phyloP scores from a whole-genome alignment of 768 basidiomycete genomes.

The Xerocomellus intermedius region DNA sequence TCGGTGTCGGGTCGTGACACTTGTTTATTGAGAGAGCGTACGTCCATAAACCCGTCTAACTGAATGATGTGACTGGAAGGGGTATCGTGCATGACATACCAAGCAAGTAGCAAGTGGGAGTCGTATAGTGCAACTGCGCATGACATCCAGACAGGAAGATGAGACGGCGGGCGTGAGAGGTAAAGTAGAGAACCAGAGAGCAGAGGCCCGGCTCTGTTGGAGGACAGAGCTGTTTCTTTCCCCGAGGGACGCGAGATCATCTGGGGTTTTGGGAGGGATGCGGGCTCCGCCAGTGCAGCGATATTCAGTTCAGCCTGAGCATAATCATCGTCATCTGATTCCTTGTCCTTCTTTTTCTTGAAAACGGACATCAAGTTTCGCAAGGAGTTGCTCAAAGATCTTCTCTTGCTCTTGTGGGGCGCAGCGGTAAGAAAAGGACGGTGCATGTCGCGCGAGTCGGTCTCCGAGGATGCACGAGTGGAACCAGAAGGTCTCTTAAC shows the following conservation, averaged over 20 bases:
- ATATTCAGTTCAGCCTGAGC: constrained; percentile 6
- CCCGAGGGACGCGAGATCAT: background rate
- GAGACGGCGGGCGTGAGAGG: constrained; percentile 37
- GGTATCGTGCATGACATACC: constrained; percentile 41
- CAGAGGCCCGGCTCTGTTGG: background rate
- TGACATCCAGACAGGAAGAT: constrained; percentile 48
- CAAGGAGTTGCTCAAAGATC: constrained; percentile 61
- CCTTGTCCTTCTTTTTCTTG: constrained; percentile 44
- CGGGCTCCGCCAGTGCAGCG: background rate
- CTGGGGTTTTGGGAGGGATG: background rate
- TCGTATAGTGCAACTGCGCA: constrained; percentile 41
- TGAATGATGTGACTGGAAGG: constrained; percentile 46
- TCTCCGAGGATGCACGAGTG: constrained; percentile 15
- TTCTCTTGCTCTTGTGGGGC: constrained; percentile 41
- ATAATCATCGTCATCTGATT: constrained; percentile 27
- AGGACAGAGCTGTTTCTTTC: background rate
- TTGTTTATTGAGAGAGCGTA: constrained; percentile 59
- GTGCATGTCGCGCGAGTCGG: constrained; percentile 9
- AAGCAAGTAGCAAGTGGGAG: constrained; percentile 48
- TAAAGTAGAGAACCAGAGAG: constrained; percentile 42
- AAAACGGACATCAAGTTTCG: constrained; percentile 62
- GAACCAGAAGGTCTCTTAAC: constrained; percentile 7
- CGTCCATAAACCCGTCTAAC: constrained; percentile 55
- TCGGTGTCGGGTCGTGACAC: constrained; percentile 41
- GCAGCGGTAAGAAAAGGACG: constrained; percentile 18